Conservation (phyloP, 176 grass and related monocot genomes). For the Oryza longistaminata region DNA sequence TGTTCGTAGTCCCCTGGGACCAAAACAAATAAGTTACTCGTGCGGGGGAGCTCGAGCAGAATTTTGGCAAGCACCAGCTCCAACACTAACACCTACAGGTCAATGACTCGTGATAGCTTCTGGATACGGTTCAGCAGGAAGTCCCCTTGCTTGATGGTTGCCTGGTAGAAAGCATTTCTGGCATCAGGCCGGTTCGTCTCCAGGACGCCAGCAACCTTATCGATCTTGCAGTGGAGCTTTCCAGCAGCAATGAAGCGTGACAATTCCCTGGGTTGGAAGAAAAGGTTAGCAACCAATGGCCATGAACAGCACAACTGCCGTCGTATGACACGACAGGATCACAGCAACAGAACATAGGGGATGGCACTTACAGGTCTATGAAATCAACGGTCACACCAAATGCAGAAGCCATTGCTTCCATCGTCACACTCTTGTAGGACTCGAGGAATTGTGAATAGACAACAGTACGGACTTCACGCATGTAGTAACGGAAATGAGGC, state of each 20-base stretch:
- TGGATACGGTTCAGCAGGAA: conserved; percentile 95
- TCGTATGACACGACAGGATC: neutral
- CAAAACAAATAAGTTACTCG: conserved; percentile 3
- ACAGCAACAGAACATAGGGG: neutral
- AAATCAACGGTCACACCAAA: conserved; percentile 95
- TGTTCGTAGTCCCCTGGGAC: neutral
- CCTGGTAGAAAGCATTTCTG: conserved; percentile 92
- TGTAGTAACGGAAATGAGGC: conserved; percentile 91
- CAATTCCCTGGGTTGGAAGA: conserved; percentile 56
- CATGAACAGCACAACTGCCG: neutral
- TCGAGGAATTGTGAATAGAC: conserved; percentile 95
- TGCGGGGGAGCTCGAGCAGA: neutral
- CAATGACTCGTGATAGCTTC: conserved; percentile 92
- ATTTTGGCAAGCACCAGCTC: neutral
- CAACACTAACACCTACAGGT: conserved; percentile 54
- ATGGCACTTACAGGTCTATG: conserved; percentile 84
- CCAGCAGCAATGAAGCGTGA: conserved; percentile 97
- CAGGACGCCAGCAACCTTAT: conserved; percentile 89
- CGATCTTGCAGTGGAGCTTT: conserved; percentile 99
- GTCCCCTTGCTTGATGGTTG: conserved; percentile 98
- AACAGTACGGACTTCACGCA: conserved; percentile 91
- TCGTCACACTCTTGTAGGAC: conserved; percentile 98
- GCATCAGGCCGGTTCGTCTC: conserved; percentile 94
- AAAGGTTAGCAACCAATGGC: neutral
- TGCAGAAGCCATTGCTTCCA: conserved; percentile 94